A percentile compares a stretch with the other conserved stretches of the same genome.
Evolutionary conservation across 225 moss, liverwort and hornwort genomes (phyloP).

Genomic region (Asterella californica): DNA sequence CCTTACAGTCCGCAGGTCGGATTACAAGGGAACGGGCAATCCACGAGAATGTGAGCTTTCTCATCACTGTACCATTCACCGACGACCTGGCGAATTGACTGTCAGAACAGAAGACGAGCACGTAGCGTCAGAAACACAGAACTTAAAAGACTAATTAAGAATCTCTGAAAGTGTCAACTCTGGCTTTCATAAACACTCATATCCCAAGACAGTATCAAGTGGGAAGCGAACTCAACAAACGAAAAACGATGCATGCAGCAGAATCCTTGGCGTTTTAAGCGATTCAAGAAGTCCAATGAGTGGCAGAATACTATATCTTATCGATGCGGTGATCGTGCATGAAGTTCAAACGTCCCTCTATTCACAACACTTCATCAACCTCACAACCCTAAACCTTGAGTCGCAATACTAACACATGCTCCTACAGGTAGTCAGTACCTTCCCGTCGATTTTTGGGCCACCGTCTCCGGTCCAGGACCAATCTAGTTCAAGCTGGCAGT

Average conservation of each 20-base stretch:
- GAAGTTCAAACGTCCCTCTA: too few species aligned
- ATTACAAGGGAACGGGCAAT: constrained; percentile 19
- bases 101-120: neutral
- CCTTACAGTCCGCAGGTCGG: neutral
- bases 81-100: constrained; percentile 1
- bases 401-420: neutral
- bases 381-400: neutral
- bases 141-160: neutral
- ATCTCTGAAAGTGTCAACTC: neutral
- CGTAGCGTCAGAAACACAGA: neutral
- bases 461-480: neutral
- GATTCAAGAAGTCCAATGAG: too few species aligned
- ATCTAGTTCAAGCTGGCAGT: constrained; percentile 25
- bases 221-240: neutral
- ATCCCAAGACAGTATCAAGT: neutral
- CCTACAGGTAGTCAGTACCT: constrained; percentile 15
- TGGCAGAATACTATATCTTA: too few species aligned
- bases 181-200: neutral
- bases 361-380: too few species aligned
- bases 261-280: too few species aligned
- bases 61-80: constrained; percentile 11
- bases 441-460: constrained; percentile 22
- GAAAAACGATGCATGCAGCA: neutral
- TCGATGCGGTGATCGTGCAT: too few species aligned
- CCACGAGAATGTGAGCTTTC: neutral